Evolutionary conservation across 495 filamentous ascomycete genomes (phyloP), one percentile per base, ranked within the genome.

Genomic region (Aspergillus olivimuriae): DNA sequence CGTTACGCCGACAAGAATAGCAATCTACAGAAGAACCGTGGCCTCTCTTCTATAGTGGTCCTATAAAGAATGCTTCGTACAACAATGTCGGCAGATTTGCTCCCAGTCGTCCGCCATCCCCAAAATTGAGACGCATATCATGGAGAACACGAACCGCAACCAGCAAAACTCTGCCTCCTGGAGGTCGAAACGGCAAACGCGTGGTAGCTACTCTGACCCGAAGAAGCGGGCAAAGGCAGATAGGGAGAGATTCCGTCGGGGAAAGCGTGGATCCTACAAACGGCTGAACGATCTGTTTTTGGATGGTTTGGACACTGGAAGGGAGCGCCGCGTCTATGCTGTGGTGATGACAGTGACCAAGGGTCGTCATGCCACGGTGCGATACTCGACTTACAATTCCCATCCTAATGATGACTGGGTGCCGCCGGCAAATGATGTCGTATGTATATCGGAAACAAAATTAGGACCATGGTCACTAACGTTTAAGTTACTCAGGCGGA

Each of bases 371-470:
- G 33, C 20, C 4, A 17, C 19, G 5, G 31, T 36, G 2, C 33
- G 33, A 12, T 44, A 44, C 23, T 8, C 31, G n/a, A 37, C 42
- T 14, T 44, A 37, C 33, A 44, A 44, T 34, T 37, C 42, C 21
- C 42, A 44, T 30, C 42, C 42, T 7, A n/a, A 26, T 8, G 42
- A 44, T 6, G 21, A 36, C n/a, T 44, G 33, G 42, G 21, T 37
- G 17, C 42, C 42, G 9, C 23, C 20, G 12, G 7, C 11, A 10
- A 34, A 44, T 2, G 42, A 44, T 37, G 42, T 44, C 14, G 42
- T 44, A 44, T 37, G 42, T 37, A 16, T 37, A n/a, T 20, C 16
- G 16, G 16, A 22, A 22, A 12, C 10, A 3, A 17, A 38, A 19
- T 19, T 19, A 12, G 15, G 10, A 23, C 36, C 4, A 2, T n/a